Base-by-base conservation (phyloP, 768 basidiomycete genomes). In the Amanita inopinata region DNA sequence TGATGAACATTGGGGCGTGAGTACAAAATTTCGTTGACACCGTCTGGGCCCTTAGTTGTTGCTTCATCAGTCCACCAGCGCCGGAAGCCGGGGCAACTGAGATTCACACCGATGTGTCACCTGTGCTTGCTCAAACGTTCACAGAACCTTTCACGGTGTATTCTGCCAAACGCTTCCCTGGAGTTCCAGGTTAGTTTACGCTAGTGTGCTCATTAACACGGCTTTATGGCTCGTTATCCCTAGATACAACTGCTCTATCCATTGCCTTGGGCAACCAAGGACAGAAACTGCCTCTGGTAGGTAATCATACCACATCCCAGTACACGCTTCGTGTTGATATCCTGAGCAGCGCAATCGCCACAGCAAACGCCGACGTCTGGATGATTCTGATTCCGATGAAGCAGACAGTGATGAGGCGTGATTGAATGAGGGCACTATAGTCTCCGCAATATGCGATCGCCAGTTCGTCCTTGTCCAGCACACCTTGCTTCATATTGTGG, bases 141-240 rank as follows among this genome's bases (percentile, higher is more conserved):
- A 84, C 87, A 31, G 79, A 88, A 19, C 71, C 79, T 19, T 94
- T 96, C 55, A 74, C 76, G 8, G 92, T 97, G 0, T 92, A 69
- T 61, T 90, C 89, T 2, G 92, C 92, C 25, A 97, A 97, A 66
- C 78, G 85, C 37, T 97, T 94, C 66, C 90, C 89, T 37, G 92
- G 92, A 38, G 92, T 97, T 32, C 85, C 89, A 64, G 86, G 88
- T 88, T 64, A 57, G 60, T 56, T 25, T 44, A 36, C 25, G 20
- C 35, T 38, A 24, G 19, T 37, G 17, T 42, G 18, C 19, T 9
- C 43, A n/a, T n/a, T n/a, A n/a, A 39, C n/a, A 18, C 5, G 25
- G 4, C 4, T 8, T 40, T 23, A 12, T 8, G 10, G 7, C 19
- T 47, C 35, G 18, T 46, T 46, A 44, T 48, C 42, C 41, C 51